Evolutionary conservation across 805 yeast species (phyloP).

Genomic region (Kodamaea fukazawae): DNA sequence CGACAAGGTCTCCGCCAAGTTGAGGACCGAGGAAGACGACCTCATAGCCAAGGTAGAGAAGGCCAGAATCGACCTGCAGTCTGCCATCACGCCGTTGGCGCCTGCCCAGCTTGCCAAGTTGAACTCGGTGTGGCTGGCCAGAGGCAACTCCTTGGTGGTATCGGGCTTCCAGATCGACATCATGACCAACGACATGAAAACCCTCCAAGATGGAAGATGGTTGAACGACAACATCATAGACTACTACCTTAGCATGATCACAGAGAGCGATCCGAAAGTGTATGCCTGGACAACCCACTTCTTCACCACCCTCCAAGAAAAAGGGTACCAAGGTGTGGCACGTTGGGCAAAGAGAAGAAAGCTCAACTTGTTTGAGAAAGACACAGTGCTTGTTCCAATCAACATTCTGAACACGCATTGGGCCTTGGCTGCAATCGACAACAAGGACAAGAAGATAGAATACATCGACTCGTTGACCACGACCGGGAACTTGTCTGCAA

Average conservation of each 20-base stretch:
- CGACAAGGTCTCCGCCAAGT: conserved; percentile 9
- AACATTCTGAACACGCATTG: conserved; percentile 83
- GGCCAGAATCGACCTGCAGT: conserved; percentile 4
- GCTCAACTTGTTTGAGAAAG: conserved; percentile 59
- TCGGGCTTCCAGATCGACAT: conserved; percentile 55
- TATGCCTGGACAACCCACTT: conserved; percentile 89
- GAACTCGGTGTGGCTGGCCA: conserved; percentile 29
- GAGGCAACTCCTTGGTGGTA: conserved; percentile 24
- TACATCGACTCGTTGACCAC: conserved; percentile 74
- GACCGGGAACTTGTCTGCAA: conserved; percentile 41
- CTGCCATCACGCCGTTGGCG: conserved; percentile 21
- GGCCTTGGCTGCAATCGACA: conserved; percentile 82
- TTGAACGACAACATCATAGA: conserved; percentile 90
- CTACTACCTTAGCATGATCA: conserved; percentile 60
- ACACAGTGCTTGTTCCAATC: conserved; percentile 77
- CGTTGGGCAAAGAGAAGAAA: conserved; percentile 83
- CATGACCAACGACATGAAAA: conserved; percentile 61
- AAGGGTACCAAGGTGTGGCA: conserved; percentile 78
- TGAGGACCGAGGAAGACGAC: conserved; percentile 12
- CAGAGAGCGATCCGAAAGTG: conserved; percentile 40
- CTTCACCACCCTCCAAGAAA: conserved; percentile 62
- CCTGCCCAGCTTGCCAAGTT: conserved; percentile 31
- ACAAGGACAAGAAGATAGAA: conserved; percentile 52
- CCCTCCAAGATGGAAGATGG: conserved; percentile 74
- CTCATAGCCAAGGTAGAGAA: conserved; percentile 5